Conservation (phyloP, 306 rosid genomes). For the Mucuna pruriens region DNA sequence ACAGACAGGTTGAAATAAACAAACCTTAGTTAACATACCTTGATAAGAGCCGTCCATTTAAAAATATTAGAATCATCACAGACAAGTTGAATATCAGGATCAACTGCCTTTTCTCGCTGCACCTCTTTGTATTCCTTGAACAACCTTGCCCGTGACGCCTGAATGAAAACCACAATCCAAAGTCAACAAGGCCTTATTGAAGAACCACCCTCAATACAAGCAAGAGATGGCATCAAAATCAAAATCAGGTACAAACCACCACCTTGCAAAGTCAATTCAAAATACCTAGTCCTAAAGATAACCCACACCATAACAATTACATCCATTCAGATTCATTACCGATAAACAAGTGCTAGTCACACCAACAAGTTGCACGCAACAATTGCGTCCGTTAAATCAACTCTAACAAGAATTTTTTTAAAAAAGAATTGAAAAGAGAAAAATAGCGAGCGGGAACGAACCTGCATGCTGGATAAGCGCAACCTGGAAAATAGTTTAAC, state of each 20-base stretch:
- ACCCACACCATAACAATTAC: neutral
- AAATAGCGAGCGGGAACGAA: slow-evolving; percentile 29
- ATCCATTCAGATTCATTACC: neutral
- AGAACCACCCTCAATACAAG: neutral
- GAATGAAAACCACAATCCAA: neutral
- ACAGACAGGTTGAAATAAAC: neutral
- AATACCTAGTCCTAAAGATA: neutral
- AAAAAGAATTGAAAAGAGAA: neutral
- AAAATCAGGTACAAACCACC: slow-evolving; percentile 2
- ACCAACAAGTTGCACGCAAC: neutral
- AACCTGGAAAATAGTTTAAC: slow-evolving; percentile 17
- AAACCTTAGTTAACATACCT: slow-evolving; percentile 49
- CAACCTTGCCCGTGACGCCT: slow-evolving; percentile 95
- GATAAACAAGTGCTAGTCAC: neutral
- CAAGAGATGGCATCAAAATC: neutral
- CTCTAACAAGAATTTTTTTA: no score
- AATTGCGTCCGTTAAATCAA: neutral
- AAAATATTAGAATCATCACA: slow-evolving; percentile 95
- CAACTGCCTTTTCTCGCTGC: slow-evolving; percentile 84
- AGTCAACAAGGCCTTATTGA: neutral
- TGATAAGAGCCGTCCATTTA: slow-evolving; percentile 94
- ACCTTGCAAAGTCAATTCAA: slow-evolving; percentile 8
- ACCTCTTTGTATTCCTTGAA: slow-evolving; percentile 99
- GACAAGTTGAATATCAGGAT: slow-evolving; percentile 87
- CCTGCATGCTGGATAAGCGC: slow-evolving; percentile 64